Evolutionary conservation across 1,139 yeast genomes (phyloP).

Genomic region (Barnettozyma hawaiiensis): DNA sequence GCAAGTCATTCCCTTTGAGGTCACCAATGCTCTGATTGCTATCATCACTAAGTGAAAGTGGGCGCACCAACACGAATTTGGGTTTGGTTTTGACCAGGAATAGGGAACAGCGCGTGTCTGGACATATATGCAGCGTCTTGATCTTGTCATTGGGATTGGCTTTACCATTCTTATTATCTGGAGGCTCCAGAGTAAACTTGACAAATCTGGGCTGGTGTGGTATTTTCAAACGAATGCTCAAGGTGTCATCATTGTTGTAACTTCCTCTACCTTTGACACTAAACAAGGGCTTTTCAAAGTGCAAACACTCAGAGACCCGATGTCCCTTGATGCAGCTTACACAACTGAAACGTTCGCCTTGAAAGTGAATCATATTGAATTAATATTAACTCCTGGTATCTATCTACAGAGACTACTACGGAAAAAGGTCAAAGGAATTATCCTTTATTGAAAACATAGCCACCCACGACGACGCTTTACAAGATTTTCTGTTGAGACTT

Average conservation of each 20-base stretch:
- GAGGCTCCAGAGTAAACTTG: background rate
- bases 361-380: constrained; percentile 8
- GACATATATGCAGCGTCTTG: constrained; percentile 5
- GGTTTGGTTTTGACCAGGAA: background rate
- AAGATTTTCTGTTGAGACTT: too few relatives aligned
- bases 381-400: too few relatives aligned
- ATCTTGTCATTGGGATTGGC: background rate
- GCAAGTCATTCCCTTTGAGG: constrained; percentile 1
- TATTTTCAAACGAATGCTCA: constrained; percentile 4
- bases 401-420: too few relatives aligned
- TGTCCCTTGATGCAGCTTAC: constrained; percentile 10
- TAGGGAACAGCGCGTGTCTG: constrained; percentile 5
- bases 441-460: too few relatives aligned
- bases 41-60: background rate
- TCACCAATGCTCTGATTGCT: background rate
- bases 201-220: background rate
- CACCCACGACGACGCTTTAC: too few relatives aligned
- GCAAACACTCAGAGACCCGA: constrained; percentile 7
- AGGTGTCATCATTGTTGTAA: background rate
- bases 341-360: constrained; percentile 10
- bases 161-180: constrained; percentile 8
- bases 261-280: constrained; percentile 7
- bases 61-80: constrained; percentile 2
- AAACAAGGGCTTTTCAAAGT: constrained; percentile 4
- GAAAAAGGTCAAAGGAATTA: too few relatives aligned